Evolutionary conservation across 2,329 filamentous ascomycete species (phyloP).

Genomic region (Fusarium bactridioides): DNA sequence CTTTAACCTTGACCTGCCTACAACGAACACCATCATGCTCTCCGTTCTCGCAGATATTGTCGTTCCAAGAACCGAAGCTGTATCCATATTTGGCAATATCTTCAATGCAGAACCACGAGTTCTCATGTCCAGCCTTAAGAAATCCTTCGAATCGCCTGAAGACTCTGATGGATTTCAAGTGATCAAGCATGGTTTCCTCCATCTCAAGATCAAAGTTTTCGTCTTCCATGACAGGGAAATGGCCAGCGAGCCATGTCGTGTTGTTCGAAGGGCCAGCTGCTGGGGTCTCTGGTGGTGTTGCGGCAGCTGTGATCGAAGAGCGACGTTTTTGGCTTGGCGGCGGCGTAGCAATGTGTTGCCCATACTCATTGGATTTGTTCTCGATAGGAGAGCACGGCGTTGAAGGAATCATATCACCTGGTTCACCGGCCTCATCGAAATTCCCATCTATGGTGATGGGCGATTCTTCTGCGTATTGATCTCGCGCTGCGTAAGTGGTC

Average conservation of each 20-base stretch:
- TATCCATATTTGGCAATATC: background rate
- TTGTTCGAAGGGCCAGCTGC: background rate
- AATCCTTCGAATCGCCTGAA: background rate
- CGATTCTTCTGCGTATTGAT: accelerated
- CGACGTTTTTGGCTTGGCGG: background rate
- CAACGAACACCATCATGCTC: background rate
- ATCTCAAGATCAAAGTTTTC: background rate
- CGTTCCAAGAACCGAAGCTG: background rate
- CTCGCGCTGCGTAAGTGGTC: accelerated
- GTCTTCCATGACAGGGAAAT: background rate
- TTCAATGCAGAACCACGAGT: background rate
- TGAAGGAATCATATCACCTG: no score
- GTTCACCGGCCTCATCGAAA: background rate
- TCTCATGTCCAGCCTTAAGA: background rate
- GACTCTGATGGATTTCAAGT: background rate
- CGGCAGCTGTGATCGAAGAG: no score
- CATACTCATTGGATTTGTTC: background rate
- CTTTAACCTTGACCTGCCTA: background rate
- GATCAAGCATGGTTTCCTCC: accelerated
- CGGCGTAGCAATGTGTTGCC: background rate
- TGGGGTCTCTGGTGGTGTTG: background rate
- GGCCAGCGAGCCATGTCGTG: accelerated
- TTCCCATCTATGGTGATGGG: background rate
- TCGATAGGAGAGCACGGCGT: background rate
- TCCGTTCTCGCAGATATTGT: background rate